Evolutionary conservation across 148 eudicot species (phyloP), one percentile per base, ranked within the genome.

Genomic region (Talinum fruticosum): DNA sequence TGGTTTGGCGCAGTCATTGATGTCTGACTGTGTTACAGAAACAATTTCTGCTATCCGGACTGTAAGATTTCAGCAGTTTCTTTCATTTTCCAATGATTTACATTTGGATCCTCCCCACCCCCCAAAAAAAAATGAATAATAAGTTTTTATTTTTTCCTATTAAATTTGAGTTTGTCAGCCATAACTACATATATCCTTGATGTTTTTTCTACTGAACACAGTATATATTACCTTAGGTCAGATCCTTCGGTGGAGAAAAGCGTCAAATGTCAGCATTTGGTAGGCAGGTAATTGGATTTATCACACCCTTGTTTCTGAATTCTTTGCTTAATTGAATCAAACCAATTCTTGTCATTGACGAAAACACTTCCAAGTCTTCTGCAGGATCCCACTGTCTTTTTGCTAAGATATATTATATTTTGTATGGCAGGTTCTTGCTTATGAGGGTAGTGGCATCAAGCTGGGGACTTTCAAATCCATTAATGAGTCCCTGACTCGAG

Each of bases 191-290:
- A 26, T 47, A 61, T 37, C 70, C 15, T 24, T 59, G 66, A 66
- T 37, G 59, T 77, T 35, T 33, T 72, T 75, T 65, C n/a, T 69
- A 75, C 73, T 86, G 54, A 81, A 59, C 61, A 44, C 28, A 35
- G 26, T 51, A 68, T 69, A 64, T 57, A 32, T 68, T 87, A 49
- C 74, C 77, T 82, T 84, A 96, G 99, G 99, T 96, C 68, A 93
- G 99, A 85, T 93, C 99, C 75, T 96, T 96, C 80, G 84, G 94
- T 68, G 99, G 99, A 78, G 99, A 96, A 85, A 96, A 91, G 82
- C 90, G 90, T 69, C 97, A 93, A 76, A 91, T 96, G 99, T 87
- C 96, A 83, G 81, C 88, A 84, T 96, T 96, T 78, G 94, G 90
- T 77, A 82, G 83, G 77, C 97, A 96, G 99, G 99, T 96, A 80